These are phyloP conservation scores for Botrytis squamosa DNA, from an alignment of 2,329 filamentous ascomycete genomes.

Conservation along the genomic window DNA sequence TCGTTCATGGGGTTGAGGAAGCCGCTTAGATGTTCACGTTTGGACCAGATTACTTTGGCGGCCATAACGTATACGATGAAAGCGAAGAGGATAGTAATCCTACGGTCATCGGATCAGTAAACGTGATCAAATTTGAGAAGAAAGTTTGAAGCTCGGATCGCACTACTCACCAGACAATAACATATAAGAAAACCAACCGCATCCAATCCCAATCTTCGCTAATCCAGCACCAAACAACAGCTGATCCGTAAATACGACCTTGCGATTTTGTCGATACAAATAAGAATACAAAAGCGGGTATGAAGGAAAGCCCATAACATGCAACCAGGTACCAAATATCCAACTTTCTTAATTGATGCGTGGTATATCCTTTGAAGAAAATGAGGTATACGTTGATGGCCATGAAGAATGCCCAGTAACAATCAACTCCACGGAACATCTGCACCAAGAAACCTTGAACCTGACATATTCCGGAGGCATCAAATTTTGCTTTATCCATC, in stretches of 20 bases:
- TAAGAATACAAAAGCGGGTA: conserved; percentile 52
- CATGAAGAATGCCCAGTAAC: conserved; percentile 57
- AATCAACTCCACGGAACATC: conserved; percentile 60
- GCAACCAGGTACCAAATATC: conserved; percentile 53
- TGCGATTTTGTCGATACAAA: conserved; percentile 43
- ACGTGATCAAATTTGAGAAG: conserved; percentile 30
- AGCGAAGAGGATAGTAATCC: conserved; percentile 56
- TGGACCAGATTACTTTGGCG: conserved; percentile 61
- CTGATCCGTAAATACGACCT: conserved; percentile 40
- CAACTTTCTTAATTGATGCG: conserved; percentile 48
- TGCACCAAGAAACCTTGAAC: conserved; percentile 79
- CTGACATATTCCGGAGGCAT: conserved; percentile 49
- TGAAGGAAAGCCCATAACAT: conserved; percentile 54
- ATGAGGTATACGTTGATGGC: conserved; percentile 59
- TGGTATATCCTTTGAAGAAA: conserved; percentile 53
- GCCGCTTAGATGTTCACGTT: conserved; percentile 60
- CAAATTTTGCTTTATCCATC: background rate
- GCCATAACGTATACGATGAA: conserved; percentile 63
- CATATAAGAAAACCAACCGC: conserved; percentile 72
- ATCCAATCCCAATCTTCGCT: conserved; percentile 63
- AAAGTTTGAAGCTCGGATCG: background rate
- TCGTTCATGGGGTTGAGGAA: conserved; percentile 51
- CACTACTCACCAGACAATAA: conserved; percentile 55
- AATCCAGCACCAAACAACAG: conserved; percentile 76
- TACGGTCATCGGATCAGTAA: conserved; percentile 13